Base-by-base conservation (phyloP, 2,329 filamentous ascomycete species). In the Talaromyces pinophilus region DNA sequence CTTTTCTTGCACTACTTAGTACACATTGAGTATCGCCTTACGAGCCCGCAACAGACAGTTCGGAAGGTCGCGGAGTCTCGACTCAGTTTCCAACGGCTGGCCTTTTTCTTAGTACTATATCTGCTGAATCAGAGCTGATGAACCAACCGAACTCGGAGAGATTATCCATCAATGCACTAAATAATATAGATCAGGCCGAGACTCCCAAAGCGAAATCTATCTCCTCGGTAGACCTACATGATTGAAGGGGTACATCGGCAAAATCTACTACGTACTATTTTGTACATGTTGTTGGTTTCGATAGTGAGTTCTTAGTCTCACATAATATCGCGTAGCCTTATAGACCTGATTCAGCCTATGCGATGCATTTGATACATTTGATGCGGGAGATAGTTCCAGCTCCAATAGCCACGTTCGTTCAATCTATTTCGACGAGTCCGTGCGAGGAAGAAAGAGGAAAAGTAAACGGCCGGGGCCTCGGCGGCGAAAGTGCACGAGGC, bases 61-160 rank as follows among this genome's bases (percentile, higher is more conserved):
- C 38, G 38, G 57, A 46, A 60, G 57, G 38, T 40, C 17, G 57
- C 57, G 57, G 57, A 60, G 57, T 60, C 19, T 44, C 57, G 33
- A 44, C 35, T 28, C 19, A 59, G 35, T 25, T 5, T 44, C 15
- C 19, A 59, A 55, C n/a, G 28, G 52, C 17, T 35, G 30, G 48
- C 15, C 48, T 52, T 28, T 52, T 17, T 25, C 13, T 25, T 25
- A 25, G 25, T n/a, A 19, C 19, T 19, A 52, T 30, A 17, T 54
- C 22, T 52, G 13, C 22, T 28, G 25, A 28, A 38, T 38, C 35
- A 38, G 35, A n/a, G 15, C 40, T 42, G 40, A 25, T 55, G 17
- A 35, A 35, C 50, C 50, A 19, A 55, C 28, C 52, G 52, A 35
- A 33, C 52, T 35, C 52, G 30, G 52, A 35, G 30, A 13, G 35